Percentiles rank a stretch among this genome's conserved stretches.
These are phyloP conservation scores for Suillus americanus DNA, from an alignment of 768 basidiomycete species.

Conservation along the genomic window DNA sequence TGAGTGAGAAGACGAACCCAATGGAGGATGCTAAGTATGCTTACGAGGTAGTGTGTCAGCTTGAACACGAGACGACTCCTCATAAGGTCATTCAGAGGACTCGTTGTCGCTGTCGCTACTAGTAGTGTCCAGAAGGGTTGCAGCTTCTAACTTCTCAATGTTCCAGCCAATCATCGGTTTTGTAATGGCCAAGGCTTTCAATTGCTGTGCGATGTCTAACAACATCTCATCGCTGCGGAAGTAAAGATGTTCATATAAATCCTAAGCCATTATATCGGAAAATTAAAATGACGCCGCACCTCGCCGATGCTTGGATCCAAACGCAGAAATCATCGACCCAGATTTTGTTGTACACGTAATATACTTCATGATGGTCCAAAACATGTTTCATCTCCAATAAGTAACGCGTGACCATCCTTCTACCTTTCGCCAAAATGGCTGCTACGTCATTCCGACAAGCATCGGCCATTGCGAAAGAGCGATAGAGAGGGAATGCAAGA, in stretches of 20 bases:
- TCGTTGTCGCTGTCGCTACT: slow-evolving; percentile 74
- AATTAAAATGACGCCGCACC: slow-evolving; percentile 41
- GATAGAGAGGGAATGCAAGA: slow-evolving; percentile 75
- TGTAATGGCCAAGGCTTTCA: slow-evolving; percentile 42
- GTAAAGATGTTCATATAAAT: slow-evolving; percentile 1
- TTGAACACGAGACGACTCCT: neutral
- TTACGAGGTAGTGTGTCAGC: neutral
- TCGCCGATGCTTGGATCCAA: slow-evolving; percentile 74
- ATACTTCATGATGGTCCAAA: slow-evolving; percentile 80
- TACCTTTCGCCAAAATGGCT: slow-evolving; percentile 55
- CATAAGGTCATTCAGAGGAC: slow-evolving; percentile 33
- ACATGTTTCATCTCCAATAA: slow-evolving; percentile 72
- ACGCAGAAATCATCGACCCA: slow-evolving; percentile 85
- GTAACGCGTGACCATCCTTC: slow-evolving; percentile 59
- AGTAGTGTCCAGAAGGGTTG: slow-evolving; percentile 39
- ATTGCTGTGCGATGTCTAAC: slow-evolving; percentile 40
- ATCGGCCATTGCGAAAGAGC: slow-evolving; percentile 75
- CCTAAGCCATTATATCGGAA: neutral
- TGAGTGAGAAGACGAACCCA: neutral
- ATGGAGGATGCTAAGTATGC: neutral
- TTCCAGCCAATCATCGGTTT: slow-evolving; percentile 70
- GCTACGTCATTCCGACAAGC: slow-evolving; percentile 67
- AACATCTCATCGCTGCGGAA: slow-evolving; percentile 57
- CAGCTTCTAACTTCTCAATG: slow-evolving; percentile 63
- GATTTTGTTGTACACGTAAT: slow-evolving; percentile 85